phyloP scores from a whole-genome alignment of 2,329 filamentous ascomycete genomes.

The Alternaria sp. region DNA sequence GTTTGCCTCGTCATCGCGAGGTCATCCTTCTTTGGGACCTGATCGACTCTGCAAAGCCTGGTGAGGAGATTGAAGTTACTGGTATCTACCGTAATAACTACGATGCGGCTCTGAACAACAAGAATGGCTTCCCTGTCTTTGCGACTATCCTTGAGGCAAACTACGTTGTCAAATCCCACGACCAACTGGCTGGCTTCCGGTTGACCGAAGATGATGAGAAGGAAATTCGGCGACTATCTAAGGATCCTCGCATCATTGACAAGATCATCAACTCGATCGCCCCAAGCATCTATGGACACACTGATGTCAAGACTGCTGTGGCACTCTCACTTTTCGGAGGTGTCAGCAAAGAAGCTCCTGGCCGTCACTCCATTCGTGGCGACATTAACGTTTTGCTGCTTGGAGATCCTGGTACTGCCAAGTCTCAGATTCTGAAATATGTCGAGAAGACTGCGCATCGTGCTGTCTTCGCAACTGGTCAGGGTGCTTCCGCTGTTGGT shows the following conservation, averaged over 20 bases:
- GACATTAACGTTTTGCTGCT: slow-evolving; percentile 98
- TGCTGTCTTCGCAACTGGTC: slow-evolving; percentile 96
- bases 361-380: slow-evolving; percentile 88
- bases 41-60: slow-evolving; percentile 95
- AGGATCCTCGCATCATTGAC: slow-evolving; percentile 90
- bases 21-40: slow-evolving; percentile 96
- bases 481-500: slow-evolving; percentile 97
- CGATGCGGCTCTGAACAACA: slow-evolving; percentile 96
- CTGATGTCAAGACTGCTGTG: slow-evolving; percentile 95
- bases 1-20: slow-evolving; percentile 89
- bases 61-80: slow-evolving; percentile 96
- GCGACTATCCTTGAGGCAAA: slow-evolving; percentile 98
- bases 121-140: slow-evolving; percentile 98
- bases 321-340: slow-evolving; percentile 94
- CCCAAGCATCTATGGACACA: slow-evolving; percentile 96
- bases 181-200: slow-evolving; percentile 95
- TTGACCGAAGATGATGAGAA: slow-evolving; percentile 95
- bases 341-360: slow-evolving; percentile 88
- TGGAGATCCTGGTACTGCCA: slow-evolving; percentile 96
- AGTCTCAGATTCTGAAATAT: slow-evolving; percentile 97
- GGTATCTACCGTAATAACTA: slow-evolving; percentile 99
- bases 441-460: slow-evolving; percentile 97
- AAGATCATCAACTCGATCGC: slow-evolving; percentile 93
- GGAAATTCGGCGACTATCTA: slow-evolving; percentile 83
- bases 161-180: slow-evolving; percentile 94